phyloP scores from a whole-genome alignment of 805 yeast species.

The Komagataella mondaviorum region DNA sequence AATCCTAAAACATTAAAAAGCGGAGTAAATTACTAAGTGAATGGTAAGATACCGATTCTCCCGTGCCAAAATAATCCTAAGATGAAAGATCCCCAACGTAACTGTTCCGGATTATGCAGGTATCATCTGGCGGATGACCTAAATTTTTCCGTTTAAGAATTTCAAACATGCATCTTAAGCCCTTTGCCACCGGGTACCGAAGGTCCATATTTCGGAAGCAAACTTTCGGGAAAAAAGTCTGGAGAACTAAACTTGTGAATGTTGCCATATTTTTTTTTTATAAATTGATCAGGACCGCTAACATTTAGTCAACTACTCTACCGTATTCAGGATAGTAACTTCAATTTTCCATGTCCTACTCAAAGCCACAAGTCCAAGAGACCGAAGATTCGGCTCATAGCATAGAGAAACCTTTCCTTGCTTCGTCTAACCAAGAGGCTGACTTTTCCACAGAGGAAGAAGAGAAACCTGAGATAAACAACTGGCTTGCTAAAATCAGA shows the following conservation, averaged over 20 bases:
- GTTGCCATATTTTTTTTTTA: neutral
- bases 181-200: neutral
- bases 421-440: neutral
- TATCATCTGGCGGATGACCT: neutral
- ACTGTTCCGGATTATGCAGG: neutral
- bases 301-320: neutral
- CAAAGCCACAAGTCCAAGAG: neutral
- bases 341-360: neutral
- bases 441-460: neutral
- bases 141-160: neutral
- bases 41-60: neutral
- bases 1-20: neutral
- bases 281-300: neutral
- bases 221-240: neutral
- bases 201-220: neutral
- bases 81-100: neutral
- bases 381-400: neutral
- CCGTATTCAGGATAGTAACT: neutral
- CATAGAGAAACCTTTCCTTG: neutral
- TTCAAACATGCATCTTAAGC: neutral
- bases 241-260: neutral
- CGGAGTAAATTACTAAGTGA: neutral
- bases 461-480: slow-evolving; percentile 2
- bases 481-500: slow-evolving; percentile 19
- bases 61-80: neutral